Conservation (phyloP, 106 monocot species). For the Dactylorhiza incarnata region DNA sequence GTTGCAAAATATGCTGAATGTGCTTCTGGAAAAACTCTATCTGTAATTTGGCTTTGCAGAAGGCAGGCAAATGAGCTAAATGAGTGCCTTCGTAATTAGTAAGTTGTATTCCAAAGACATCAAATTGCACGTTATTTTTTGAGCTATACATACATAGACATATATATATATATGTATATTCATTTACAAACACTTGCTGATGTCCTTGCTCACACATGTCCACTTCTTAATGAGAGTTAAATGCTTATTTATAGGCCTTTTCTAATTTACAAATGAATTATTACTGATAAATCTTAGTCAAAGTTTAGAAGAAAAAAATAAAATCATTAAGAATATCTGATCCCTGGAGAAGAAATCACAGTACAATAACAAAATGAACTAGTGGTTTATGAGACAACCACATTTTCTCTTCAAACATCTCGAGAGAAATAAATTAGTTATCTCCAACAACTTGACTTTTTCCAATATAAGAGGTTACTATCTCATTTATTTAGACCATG, state of each 20-base stretch:
- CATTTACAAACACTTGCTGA: not conserved
- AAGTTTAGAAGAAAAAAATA: not conserved
- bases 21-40: slow-evolving; percentile 76
- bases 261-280: not conserved
- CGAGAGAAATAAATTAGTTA: not conserved
- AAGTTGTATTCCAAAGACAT: slow-evolving; percentile 14
- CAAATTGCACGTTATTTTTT: not conserved
- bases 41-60: slow-evolving; percentile 74
- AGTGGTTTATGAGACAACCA: not conserved
- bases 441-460: not conserved
- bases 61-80: slow-evolving; percentile 82
- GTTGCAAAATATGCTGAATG: slow-evolving; percentile 83
- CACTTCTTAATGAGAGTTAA: not conserved
- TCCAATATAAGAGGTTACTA: not conserved
- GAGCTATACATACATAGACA: not conserved
- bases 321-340: not conserved
- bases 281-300: not conserved
- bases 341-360: not conserved
- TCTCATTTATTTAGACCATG: not conserved
- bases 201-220: not conserved
- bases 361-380: not conserved
- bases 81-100: slow-evolving; percentile 86
- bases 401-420: not conserved
- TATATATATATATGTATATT: not conserved
- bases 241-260: not conserved